Percentiles rank a stretch among this genome's conserved stretches.
These are phyloP conservation scores for Coniella vitis DNA, from an alignment of 2,329 filamentous ascomycete genomes.

Conservation along the genomic window DNA sequence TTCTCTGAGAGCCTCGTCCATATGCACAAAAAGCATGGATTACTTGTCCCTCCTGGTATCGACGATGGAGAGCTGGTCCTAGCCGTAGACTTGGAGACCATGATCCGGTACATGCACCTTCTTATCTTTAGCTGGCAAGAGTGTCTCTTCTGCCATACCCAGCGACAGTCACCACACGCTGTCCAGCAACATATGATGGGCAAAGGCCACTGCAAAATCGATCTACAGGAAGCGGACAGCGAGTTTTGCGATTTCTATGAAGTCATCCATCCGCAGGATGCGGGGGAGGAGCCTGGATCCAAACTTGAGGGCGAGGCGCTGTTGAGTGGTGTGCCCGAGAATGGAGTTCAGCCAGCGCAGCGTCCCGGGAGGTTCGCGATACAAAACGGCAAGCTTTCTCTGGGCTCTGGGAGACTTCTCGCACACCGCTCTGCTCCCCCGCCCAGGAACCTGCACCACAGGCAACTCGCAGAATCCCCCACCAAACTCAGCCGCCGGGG, in stretches of 20 bases:
- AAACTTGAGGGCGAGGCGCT: neutral
- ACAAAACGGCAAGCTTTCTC: slow-evolving; percentile 17
- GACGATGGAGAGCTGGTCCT: slow-evolving; percentile 22
- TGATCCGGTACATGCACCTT: slow-evolving; percentile 41
- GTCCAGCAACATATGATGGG: slow-evolving; percentile 45
- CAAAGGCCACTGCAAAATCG: slow-evolving; percentile 39
- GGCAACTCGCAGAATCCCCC: slow-evolving; percentile 1
- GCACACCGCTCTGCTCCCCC: slow-evolving; percentile 21
- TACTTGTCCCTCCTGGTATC: slow-evolving; percentile 34
- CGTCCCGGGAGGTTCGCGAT: neutral
- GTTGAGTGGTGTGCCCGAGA: neutral
- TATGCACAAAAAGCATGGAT: slow-evolving; percentile 42
- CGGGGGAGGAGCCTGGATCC: neutral
- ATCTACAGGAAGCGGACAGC: slow-evolving; percentile 27
- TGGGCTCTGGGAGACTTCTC: slow-evolving; percentile 29
- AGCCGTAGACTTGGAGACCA: slow-evolving; percentile 37
- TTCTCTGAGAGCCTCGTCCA: slow-evolving; percentile 36
- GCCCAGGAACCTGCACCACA: neutral
- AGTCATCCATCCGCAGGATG: slow-evolving; percentile 8
- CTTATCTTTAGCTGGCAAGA: slow-evolving; percentile 41
- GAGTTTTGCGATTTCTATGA: slow-evolving; percentile 38
- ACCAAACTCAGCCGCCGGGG: neutral
- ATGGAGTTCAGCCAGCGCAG: no score
- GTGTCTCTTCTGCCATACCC: slow-evolving; percentile 43
- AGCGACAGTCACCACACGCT: slow-evolving; percentile 34